phyloP scores from a whole-genome alignment of 139 green algal genomes.

The Limnomonas spitsbergensis region DNA sequence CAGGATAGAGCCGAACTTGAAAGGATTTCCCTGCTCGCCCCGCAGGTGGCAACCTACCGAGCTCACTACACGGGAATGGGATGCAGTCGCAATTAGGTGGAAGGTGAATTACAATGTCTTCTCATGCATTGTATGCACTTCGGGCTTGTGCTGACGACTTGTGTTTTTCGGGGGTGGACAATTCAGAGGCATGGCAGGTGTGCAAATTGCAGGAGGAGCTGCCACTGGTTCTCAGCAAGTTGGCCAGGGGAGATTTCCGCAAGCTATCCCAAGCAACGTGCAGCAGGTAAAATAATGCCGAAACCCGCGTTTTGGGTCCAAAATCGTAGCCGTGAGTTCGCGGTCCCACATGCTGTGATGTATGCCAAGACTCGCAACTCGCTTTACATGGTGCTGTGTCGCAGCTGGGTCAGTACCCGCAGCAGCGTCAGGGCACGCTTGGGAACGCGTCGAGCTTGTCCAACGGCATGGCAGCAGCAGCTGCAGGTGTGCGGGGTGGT shows the following conservation, averaged over 20 bases:
- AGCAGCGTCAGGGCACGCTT: not conserved
- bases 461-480: constrained; percentile 17
- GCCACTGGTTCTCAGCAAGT: constrained; percentile 24
- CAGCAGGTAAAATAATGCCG: constrained; percentile 17
- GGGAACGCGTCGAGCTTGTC: not conserved
- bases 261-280: constrained; percentile 28
- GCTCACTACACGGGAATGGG: constrained; percentile 30
- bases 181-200: constrained; percentile 20
- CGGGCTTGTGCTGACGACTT: too few relatives aligned
- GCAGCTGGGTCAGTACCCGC: constrained; percentile 10
- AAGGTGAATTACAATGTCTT: constrained; percentile 21
- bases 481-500: not conserved
- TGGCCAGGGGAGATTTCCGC: constrained; percentile 26
- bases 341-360: not conserved
- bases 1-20: too few relatives aligned
- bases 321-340: not conserved
- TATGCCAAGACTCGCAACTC: too few relatives aligned
- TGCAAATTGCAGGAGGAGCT: constrained; percentile 13
- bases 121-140: not conserved
- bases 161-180: too few relatives aligned
- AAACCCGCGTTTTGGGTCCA: not conserved
- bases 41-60: constrained; percentile 8
- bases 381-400: not conserved
- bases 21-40: not conserved
- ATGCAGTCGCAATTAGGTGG: constrained; percentile 25